Percentiles rank a stretch among this genome's conserved stretches.
These are phyloP conservation scores for Trypanosoma rangeli DNA, from an alignment of 208 protist species.

Conservation along the genomic window DNA sequence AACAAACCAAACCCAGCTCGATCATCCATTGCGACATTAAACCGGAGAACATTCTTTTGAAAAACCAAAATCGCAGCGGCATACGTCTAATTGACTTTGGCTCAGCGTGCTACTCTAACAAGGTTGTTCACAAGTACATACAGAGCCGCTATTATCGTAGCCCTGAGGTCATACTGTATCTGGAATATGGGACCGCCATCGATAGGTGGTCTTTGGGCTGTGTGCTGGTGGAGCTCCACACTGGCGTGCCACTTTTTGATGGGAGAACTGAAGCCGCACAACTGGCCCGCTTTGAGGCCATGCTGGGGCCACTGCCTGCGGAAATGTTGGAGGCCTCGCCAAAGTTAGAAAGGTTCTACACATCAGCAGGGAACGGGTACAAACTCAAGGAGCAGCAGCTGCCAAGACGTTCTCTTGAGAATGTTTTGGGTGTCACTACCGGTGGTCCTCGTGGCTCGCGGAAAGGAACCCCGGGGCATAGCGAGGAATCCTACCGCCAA, in stretches of 20 bases:
- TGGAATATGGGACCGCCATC: constrained; percentile 93
- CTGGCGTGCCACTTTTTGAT: constrained; percentile 95
- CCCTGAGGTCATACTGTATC: constrained; percentile 96
- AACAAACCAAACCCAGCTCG: constrained; percentile 74
- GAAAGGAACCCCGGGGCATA: constrained; percentile 39
- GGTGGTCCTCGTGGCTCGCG: constrained; percentile 48
- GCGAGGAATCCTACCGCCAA: constrained; percentile 43
- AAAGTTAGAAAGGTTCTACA: constrained; percentile 66
- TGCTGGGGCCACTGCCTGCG: constrained; percentile 61
- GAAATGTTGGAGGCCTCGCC: constrained; percentile 63
- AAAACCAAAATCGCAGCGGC: constrained; percentile 82
- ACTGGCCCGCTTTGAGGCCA: constrained; percentile 91
- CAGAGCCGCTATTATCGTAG: constrained; percentile 98
- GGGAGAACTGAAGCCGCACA: constrained; percentile 95
- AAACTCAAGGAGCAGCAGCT: constrained; percentile 42
- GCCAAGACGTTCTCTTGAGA: constrained; percentile 31
- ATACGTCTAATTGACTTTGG: constrained; percentile 99
- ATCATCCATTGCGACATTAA: constrained; percentile 99
- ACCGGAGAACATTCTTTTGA: constrained; percentile 94
- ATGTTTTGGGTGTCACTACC: constrained; percentile 40
- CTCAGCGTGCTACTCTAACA: constrained; percentile 93
- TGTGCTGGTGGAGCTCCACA: constrained; percentile 98
- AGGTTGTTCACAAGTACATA: constrained; percentile 96
- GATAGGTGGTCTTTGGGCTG: constrained; percentile 99
- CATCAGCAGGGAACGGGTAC: constrained; percentile 11